These are phyloP conservation scores for Ogataea dorogensis DNA, from an alignment of 805 yeast genomes.

Conservation along the genomic window DNA sequence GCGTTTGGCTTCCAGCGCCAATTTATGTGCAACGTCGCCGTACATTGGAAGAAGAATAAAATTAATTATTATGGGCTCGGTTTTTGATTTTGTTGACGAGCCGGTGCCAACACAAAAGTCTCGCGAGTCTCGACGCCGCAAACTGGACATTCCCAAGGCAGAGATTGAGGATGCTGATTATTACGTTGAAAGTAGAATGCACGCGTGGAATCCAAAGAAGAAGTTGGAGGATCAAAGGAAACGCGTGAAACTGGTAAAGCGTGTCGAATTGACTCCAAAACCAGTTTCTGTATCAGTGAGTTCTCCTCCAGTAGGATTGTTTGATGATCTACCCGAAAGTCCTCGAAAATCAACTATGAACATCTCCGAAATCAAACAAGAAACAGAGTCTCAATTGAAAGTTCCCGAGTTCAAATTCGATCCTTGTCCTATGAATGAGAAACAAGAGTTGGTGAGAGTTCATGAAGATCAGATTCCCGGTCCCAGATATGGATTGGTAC, in stretches of 20 bases:
- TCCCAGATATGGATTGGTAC: constrained; percentile 29
- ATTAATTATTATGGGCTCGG: constrained; percentile 3
- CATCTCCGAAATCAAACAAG: background rate
- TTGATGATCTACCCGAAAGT: constrained; percentile 9
- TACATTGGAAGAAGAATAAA: constrained; percentile 55
- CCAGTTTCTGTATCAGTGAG: too few species aligned
- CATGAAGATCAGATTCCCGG: background rate
- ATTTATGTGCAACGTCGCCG: constrained; percentile 82
- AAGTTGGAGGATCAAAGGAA: background rate
- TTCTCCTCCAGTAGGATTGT: too few species aligned
- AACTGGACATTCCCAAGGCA: background rate
- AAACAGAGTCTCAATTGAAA: background rate
- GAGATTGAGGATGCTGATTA: too few species aligned
- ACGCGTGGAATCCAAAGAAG: background rate
- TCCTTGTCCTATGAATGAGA: background rate
- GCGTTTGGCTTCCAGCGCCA: constrained; percentile 83
- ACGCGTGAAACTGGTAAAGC: too few species aligned
- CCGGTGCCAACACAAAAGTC: constrained; percentile 1
- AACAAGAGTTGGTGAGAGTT: background rate
- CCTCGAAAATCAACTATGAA: constrained; percentile 6
- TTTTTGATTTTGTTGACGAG: constrained; percentile 12
- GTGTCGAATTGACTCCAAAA: too few species aligned
- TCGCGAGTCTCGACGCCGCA: constrained; percentile 1
- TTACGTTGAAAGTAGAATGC: too few species aligned
- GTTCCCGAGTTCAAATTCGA: constrained; percentile 3